Conservation (phyloP, 768 basidiomycete species). For the Russula ochroleuca region DNA sequence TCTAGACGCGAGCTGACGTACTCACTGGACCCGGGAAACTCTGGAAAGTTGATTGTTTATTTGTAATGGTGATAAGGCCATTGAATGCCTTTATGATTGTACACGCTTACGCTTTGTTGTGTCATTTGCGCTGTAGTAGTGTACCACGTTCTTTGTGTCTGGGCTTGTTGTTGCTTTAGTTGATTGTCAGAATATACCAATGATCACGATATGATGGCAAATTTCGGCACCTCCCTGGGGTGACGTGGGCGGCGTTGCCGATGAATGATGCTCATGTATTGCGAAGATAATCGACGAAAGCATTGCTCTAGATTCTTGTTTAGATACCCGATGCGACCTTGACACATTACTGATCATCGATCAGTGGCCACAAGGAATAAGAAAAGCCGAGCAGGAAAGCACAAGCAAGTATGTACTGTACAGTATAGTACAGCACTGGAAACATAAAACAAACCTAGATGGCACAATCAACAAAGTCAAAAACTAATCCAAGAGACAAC, state of each 20-base stretch:
- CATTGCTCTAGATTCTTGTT: neutral
- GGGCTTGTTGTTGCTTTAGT: neutral
- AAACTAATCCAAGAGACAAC: neutral
- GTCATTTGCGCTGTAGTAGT: neutral
- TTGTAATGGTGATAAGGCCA: neutral
- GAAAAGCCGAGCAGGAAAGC: neutral
- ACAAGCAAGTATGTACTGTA: neutral
- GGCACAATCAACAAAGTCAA: neutral
- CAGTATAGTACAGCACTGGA: neutral
- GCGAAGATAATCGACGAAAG: too few species aligned
- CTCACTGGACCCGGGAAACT: conserved; percentile 4
- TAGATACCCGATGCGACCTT: neutral
- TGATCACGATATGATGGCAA: too few species aligned
- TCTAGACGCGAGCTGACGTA: neutral
- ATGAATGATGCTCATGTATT: neutral
- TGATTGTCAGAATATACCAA: neutral
- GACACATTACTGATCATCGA: neutral
- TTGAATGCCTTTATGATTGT: neutral
- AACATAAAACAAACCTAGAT: neutral
- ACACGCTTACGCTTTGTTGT: neutral
- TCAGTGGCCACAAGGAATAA: neutral
- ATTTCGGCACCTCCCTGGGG: too few species aligned
- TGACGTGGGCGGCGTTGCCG: too few species aligned
- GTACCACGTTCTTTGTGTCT: neutral
- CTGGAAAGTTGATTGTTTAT: conserved; percentile 13